Base-by-base conservation (phyloP, 1,139 yeast genomes). In the Eremothecium coryli region DNA sequence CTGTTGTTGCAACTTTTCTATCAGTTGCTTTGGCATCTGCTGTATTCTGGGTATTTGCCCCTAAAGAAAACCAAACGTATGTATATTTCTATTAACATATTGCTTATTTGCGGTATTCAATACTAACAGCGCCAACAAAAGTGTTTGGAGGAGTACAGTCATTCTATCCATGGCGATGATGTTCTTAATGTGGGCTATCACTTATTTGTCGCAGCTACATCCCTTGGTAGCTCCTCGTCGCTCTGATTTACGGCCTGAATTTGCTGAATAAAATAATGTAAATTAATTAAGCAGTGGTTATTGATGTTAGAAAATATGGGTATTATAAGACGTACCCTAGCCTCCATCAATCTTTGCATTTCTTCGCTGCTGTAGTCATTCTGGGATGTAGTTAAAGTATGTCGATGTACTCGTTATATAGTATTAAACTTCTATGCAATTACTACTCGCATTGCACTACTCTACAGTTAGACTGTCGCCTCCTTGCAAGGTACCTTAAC, bases 101-200 rank as follows among this genome's bases (percentile, higher is more conserved):
- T 7, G 10, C 15, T 18, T 15, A n/a, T n/a, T n/a, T n/a, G n/a
- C n/a, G n/a, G n/a, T n/a, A n/a, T n/a, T n/a, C n/a, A n/a, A n/a
- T n/a, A n/a, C 25, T 4, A 17, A 26, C 29, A 13, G 9, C 8
- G 13, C 13, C 4, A n/a, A 16, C 12, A n/a, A 9, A n/a, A 73
- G 79, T 22, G 96, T 88, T 29, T 86, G 94, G 93, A 74, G 96
- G 64, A 82, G 94, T 37, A 82, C 95, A 9, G 75, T 86, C 32
- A 77, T 80, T 36, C 68, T 88, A 45, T 73, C 88, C 3, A 60
- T 88, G 53, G 76, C 93, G 15, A 82, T 86, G 95, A 81, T 86
- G 67, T 86, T 72, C 58, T 68, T 86, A 53, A 82, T 86, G 95
- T 85, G 95, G 95, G 95, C 95, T 18, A 76, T 84, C 47, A 84